Percentiles rank a stretch among this genome's conserved stretches.
Conservation (phyloP, 1,284 basidiomycete species). For the Malassezia pachydermatis region DNA sequence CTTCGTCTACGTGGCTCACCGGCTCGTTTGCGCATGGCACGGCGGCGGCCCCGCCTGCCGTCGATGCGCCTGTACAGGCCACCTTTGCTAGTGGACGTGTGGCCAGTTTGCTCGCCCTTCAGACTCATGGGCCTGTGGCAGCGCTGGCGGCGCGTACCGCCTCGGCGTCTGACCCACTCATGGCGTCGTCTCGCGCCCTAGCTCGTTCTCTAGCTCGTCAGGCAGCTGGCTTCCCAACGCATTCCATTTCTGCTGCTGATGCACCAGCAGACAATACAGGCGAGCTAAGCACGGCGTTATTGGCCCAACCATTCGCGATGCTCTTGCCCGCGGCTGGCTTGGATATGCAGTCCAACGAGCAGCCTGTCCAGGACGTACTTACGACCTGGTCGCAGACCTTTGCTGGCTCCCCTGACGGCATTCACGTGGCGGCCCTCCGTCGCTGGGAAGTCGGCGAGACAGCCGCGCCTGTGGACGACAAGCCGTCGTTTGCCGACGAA, state of each 20-base stretch:
- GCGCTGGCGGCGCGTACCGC: constrained; percentile 8
- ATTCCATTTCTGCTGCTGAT: constrained; percentile 52
- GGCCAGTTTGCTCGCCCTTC: constrained; percentile 25
- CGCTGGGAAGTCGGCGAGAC: constrained; percentile 49
- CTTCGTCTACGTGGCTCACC: constrained; percentile 52
- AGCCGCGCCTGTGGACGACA: constrained; percentile 19
- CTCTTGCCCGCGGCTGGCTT: constrained; percentile 39
- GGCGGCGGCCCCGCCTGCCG: constrained; percentile 37
- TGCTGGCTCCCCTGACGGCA: constrained; percentile 13
- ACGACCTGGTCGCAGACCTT: constrained; percentile 58
- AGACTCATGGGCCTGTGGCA: constrained; percentile 31
- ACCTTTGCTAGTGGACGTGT: constrained; percentile 53
- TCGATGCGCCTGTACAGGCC: constrained; percentile 53
- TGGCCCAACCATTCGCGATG: constrained; percentile 75
- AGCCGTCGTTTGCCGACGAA: constrained; percentile 31
- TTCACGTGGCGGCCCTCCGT: constrained; percentile 48
- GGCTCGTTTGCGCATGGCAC: constrained; percentile 69
- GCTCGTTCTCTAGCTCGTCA: constrained; percentile 71
- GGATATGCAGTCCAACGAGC: constrained; percentile 43
- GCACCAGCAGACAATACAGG: constrained; percentile 11
- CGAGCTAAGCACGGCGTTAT: constrained; percentile 55
- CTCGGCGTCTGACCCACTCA: constrained; percentile 17
- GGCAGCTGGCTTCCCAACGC: constrained; percentile 72
- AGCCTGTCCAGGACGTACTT: constrained; percentile 57
- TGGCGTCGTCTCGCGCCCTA: constrained; percentile 52